Conservation (phyloP, 148 eudicot genomes). For the Camellia sinensis region DNA sequence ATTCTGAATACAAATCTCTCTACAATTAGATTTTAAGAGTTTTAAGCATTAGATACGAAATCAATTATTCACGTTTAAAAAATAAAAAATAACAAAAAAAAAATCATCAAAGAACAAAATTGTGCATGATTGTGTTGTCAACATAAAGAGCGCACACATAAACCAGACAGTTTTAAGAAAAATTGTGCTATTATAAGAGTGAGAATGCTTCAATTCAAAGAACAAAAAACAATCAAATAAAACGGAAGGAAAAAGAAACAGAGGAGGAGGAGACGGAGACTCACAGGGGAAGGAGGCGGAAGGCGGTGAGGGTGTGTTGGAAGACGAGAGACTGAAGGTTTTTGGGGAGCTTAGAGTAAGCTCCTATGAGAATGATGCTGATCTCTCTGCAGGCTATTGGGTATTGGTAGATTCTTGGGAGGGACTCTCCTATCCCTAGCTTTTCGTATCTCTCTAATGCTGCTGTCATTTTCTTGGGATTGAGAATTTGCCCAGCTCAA, state of each 20-base stretch:
- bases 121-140: too few relatives aligned
- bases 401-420: slow-evolving; percentile 37
- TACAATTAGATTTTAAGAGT: too few relatives aligned
- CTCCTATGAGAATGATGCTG: slow-evolving; percentile 49
- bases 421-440: slow-evolving; percentile 45
- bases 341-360: slow-evolving; percentile 57
- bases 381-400: slow-evolving; percentile 62
- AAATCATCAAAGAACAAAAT: too few relatives aligned
- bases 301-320: slow-evolving; percentile 63
- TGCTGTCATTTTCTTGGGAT: neutral
- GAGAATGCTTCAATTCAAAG: neutral
- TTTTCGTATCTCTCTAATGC: slow-evolving; percentile 48
- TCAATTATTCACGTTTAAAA: too few relatives aligned
- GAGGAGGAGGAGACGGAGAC: neutral
- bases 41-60: too few relatives aligned
- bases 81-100: too few relatives aligned
- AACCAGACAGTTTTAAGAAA: neutral
- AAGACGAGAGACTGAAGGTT: slow-evolving; percentile 63
- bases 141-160: neutral
- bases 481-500: neutral
- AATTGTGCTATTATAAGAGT: neutral
- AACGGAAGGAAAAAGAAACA: neutral
- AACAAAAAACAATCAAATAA: neutral
- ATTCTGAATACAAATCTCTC: too few relatives aligned
- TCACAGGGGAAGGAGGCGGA: slow-evolving; percentile 73